phyloP scores from a whole-genome alignment of 108 stramenopile genomes.

The Aurantiochytrium sp. region DNA sequence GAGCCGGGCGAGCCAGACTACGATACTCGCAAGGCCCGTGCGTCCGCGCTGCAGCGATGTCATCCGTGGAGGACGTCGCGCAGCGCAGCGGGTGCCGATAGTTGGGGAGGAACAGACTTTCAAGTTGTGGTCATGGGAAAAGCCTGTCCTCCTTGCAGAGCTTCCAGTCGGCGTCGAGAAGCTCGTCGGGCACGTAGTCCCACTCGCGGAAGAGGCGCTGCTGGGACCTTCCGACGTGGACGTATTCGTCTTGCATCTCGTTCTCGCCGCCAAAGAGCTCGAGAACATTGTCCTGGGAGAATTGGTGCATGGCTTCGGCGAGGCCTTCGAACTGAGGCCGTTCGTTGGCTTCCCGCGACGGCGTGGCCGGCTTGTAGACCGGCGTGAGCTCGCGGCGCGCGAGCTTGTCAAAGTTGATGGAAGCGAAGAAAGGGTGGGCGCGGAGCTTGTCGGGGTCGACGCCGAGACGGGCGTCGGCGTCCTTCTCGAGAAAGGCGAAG shows the following conservation, averaged over 20 bases:
- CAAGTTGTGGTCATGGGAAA: background rate
- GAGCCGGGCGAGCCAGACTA: too few species aligned
- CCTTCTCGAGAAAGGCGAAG: background rate
- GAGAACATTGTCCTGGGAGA: constrained; percentile 12
- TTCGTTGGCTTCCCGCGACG: background rate
- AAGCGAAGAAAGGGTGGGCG: constrained; percentile 31
- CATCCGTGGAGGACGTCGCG: too few species aligned
- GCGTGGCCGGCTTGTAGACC: background rate
- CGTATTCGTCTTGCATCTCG: constrained; percentile 9
- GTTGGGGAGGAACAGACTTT: too few species aligned
- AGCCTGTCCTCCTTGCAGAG: background rate
- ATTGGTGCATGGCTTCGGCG: background rate
- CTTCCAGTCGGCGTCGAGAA: background rate
- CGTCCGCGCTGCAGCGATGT: too few species aligned
- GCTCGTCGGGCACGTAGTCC: constrained; percentile 3
- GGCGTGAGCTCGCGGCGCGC: background rate
- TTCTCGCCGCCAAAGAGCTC: constrained; percentile 25
- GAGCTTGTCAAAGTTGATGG: constrained; percentile 33
- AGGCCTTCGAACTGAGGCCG: background rate
- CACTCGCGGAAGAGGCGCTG: constrained; percentile 27
- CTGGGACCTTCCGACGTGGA: background rate
- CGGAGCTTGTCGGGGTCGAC: background rate
- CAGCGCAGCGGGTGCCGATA: too few species aligned
- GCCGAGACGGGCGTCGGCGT: background rate
- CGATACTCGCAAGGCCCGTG: too few species aligned